Evolutionary conservation across 179 eudicot species (phyloP), one percentile per base, ranked within the genome.

Genomic region (Heliamphora ciliata): DNA sequence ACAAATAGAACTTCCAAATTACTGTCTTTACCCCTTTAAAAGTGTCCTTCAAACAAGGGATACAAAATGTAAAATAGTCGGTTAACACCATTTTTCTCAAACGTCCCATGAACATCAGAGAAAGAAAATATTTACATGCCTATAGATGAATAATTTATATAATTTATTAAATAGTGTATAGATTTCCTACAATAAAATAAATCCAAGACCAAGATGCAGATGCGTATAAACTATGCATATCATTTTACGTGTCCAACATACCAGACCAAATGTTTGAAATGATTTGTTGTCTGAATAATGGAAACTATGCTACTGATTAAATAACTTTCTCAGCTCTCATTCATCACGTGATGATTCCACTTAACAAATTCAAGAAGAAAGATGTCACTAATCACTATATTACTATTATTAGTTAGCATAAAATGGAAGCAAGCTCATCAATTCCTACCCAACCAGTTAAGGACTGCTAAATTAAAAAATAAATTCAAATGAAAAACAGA

Each of bases 281-380:
- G 69, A 44, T 18, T 4, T 9, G 21, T 65, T 65, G 8, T 7
- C 69, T 2, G 7, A 65, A 18, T 18, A 65, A 18, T 10, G 11
- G 8, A 1, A 65, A 65, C 1, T 18, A 31, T 54, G 63, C 47
- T 21, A 55, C 61, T 54, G 61, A n/a, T 46, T 74, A 54, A 51
- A 17, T 9, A 6, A 75, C 54, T 54, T 50, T 55, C 10, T 75
- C 48, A 21, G 51, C 24, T 69, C 51, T 69, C 70, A 65, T 52
- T 24, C 15, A 54, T 67, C 76, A 40, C 15, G 17, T 8, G 75
- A 55, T 51, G 21, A 68, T 2, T 64, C 15, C 5, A 6, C 47
- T 50, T 58, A 79, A 67, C 40, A 75, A 18, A 51, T 66, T 31
- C 31, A 66, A 79, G 74, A 48, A 66, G 64, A 51, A 79, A 60